Conservation (phyloP, 768 basidiomycete species). For the Pleurotus platypus region DNA sequence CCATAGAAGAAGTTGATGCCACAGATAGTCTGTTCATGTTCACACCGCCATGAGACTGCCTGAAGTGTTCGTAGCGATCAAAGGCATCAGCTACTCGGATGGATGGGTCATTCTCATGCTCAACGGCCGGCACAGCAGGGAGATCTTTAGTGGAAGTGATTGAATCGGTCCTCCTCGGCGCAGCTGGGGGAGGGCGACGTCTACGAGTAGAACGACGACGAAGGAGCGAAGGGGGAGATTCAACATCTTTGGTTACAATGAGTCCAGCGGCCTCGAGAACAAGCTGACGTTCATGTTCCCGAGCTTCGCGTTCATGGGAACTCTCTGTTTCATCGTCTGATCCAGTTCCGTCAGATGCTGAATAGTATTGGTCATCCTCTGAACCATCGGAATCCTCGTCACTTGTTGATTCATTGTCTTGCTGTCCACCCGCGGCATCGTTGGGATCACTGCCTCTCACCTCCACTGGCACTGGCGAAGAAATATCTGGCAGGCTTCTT, state of each 20-base stretch:
- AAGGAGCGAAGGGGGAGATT: slow-evolving; percentile 38
- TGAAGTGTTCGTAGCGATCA: slow-evolving; percentile 85
- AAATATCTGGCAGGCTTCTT: slow-evolving; percentile 4
- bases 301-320: slow-evolving; percentile 50
- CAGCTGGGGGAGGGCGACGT: slow-evolving; percentile 50
- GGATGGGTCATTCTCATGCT: slow-evolving; percentile 33
- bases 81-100: slow-evolving; percentile 76
- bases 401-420: neutral
- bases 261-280: slow-evolving; percentile 90
- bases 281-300: slow-evolving; percentile 72
- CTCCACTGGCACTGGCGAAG: neutral
- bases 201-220: slow-evolving; percentile 21
- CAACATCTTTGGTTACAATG: slow-evolving; percentile 62
- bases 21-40: slow-evolving; percentile 55
- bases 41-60: slow-evolving; percentile 39
- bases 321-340: slow-evolving; percentile 45
- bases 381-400: neutral
- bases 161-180: slow-evolving; percentile 33
- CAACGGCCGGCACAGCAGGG: slow-evolving; percentile 44
- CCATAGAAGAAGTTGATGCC: slow-evolving; percentile 54
- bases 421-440: neutral
- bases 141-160: slow-evolving; percentile 40
- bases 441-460: neutral
- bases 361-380: slow-evolving; percentile 14
- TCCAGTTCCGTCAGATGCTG: slow-evolving; percentile 23